Percentiles rank a stretch among this genome's conserved stretches.
These are phyloP conservation scores for Orbilia oligospora DNA, from an alignment of 2,329 filamentous ascomycete genomes.

Conservation along the genomic window DNA sequence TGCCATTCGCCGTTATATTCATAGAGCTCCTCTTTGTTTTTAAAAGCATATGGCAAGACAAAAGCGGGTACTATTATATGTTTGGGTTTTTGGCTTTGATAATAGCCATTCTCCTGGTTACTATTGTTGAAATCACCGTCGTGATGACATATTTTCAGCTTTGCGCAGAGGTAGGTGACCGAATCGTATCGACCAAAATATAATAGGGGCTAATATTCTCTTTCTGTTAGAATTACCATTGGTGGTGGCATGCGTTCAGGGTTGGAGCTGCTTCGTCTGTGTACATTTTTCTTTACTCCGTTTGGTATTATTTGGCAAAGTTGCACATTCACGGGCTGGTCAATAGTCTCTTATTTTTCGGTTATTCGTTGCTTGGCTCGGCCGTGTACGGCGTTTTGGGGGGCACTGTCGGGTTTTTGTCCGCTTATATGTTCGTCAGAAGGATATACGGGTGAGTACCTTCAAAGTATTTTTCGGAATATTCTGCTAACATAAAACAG, in stretches of 20 bases:
- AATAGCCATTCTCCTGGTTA: conserved; percentile 79
- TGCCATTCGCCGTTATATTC: conserved; percentile 89
- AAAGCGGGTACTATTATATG: conserved; percentile 91
- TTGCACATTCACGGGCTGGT: conserved; percentile 85
- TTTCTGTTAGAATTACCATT: conserved; percentile 78
- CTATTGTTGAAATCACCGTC: conserved; percentile 85
- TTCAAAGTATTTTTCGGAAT: neutral
- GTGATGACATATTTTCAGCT: conserved; percentile 87
- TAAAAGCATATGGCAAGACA: conserved; percentile 89
- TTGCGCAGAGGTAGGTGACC: conserved; percentile 76
- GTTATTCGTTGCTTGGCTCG: conserved; percentile 85
- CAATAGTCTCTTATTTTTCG: conserved; percentile 85
- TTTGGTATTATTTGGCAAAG: conserved; percentile 86
- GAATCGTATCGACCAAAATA: neutral
- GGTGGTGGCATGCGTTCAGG: conserved; percentile 93
- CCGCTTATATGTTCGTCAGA: conserved; percentile 85
- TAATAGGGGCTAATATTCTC: conserved; percentile 3
- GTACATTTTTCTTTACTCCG: conserved; percentile 86
- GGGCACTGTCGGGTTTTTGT: conserved; percentile 86
- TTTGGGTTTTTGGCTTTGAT: conserved; percentile 88
- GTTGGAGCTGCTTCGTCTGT: conserved; percentile 81
- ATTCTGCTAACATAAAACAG: conserved; percentile 64
- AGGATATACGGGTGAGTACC: conserved; percentile 81
- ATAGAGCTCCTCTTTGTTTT: conserved; percentile 90
- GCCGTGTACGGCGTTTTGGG: conserved; percentile 84